Percentiles rank a stretch among this genome's conserved stretches.
Evolutionary conservation across 2,329 filamentous ascomycete species (phyloP).

Genomic region (Penicillium sclerotigenum): DNA sequence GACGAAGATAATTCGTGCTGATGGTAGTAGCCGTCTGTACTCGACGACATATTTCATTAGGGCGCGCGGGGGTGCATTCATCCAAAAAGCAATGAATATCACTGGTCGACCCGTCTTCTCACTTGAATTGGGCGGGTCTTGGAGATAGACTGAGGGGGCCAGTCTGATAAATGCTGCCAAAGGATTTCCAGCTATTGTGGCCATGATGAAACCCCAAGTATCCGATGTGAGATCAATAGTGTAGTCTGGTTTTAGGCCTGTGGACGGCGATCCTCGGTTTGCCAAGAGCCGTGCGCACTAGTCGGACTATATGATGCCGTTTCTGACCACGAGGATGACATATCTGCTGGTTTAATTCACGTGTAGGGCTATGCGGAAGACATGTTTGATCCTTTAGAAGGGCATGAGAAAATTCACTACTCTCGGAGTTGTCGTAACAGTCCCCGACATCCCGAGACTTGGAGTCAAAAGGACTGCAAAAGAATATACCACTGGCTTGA

Average conservation of each 20-base stretch:
- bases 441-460: background rate
- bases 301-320: background rate
- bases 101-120: conserved; percentile 11
- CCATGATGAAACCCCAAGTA: conserved; percentile 4
- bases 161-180: conserved; percentile 36
- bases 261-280: conserved; percentile 2
- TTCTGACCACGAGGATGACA: background rate
- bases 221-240: background rate
- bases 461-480: background rate
- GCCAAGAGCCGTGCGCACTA: conserved; percentile 10
- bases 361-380: background rate
- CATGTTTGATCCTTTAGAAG: background rate
- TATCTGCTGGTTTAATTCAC: background rate
- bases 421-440: background rate
- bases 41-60: conserved; percentile 48
- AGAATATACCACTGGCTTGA: background rate
- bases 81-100: conserved; percentile 50
- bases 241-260: background rate
- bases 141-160: conserved; percentile 39
- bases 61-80: conserved; percentile 45
- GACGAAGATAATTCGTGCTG: conserved; percentile 44
- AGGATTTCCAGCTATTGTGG: conserved; percentile 12
- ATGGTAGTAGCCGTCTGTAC: conserved; percentile 45
- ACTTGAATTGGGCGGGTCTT: conserved; percentile 28
- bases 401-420: background rate